Conservation (phyloP, 495 filamentous ascomycete genomes). For the Neurospora sp. region DNA sequence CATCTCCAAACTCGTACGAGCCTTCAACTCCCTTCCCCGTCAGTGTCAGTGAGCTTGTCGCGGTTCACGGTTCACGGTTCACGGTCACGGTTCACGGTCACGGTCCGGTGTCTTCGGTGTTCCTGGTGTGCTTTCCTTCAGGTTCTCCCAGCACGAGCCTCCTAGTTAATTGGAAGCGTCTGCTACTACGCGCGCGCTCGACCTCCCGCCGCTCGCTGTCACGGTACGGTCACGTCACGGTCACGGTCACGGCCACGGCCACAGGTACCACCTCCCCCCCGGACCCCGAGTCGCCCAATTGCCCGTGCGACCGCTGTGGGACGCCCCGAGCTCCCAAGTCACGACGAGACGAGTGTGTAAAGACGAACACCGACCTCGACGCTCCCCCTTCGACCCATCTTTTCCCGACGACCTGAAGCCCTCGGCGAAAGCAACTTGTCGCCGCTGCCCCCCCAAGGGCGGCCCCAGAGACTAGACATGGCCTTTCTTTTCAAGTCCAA, state of each 20-base stretch:
- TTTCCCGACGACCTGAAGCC: neutral
- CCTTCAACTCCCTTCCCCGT: slow-evolving; percentile 19
- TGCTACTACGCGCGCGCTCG: neutral
- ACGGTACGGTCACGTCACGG: neutral
- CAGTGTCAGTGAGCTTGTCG: slow-evolving; percentile 1
- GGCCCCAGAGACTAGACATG: slow-evolving; percentile 35
- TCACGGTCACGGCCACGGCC: neutral
- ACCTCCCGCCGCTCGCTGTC: neutral
- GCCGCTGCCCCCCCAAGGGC: neutral
- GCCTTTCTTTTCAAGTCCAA: slow-evolving; percentile 66
- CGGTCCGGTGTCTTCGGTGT: slow-evolving; percentile 4
- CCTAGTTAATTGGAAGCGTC: neutral
- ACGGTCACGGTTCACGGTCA: neutral
- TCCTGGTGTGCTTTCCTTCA: slow-evolving; percentile 1
- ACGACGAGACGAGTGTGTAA: neutral
- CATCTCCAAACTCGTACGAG: slow-evolving; percentile 21
- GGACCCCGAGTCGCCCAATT: neutral
- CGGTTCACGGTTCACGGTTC: neutral
- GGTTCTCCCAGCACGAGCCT: neutral
- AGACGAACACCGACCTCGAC: neutral
- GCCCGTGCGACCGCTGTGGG: neutral
- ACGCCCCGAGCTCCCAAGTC: neutral
- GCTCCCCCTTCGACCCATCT: neutral
- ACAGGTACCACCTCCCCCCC: neutral
- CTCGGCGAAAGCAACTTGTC: neutral